phyloP scores from a whole-genome alignment of 805 yeast species.

The Yamadazyma sp. region DNA sequence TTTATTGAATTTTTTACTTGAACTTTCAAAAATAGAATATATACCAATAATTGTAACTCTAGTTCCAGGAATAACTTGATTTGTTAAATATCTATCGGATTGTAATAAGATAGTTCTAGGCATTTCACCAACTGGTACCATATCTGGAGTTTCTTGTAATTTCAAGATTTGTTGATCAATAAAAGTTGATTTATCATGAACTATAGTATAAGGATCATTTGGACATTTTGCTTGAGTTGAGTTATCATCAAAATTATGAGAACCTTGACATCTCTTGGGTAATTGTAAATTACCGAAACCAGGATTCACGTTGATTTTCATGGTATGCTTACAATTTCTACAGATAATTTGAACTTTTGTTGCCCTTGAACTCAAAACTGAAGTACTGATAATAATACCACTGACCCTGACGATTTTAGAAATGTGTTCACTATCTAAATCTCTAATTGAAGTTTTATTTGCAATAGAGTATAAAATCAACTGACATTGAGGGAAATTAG shows the following conservation, averaged over 20 bases:
- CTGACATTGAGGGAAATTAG: slow-evolving; percentile 77
- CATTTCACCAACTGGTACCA: slow-evolving; percentile 99
- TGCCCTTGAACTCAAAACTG: slow-evolving; percentile 85
- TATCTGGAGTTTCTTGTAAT: slow-evolving; percentile 95
- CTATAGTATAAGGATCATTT: slow-evolving; percentile 86
- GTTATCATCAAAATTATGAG: slow-evolving; percentile 42
- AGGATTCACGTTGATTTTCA: slow-evolving; percentile 55
- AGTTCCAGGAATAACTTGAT: slow-evolving; percentile 91
- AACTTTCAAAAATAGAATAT: slow-evolving; percentile 79
- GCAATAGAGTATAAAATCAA: slow-evolving; percentile 72
- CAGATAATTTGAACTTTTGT: slow-evolving; percentile 82
- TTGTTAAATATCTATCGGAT: slow-evolving; percentile 86
- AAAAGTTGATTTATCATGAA: slow-evolving; percentile 90
- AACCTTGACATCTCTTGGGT: slow-evolving; percentile 62
- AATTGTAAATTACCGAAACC: slow-evolving; percentile 70
- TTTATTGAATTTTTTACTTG: slow-evolving; percentile 51
- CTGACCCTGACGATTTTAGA: slow-evolving; percentile 86
- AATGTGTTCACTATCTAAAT: slow-evolving; percentile 81
- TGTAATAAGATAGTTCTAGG: slow-evolving; percentile 89
- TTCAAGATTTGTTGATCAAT: slow-evolving; percentile 93
- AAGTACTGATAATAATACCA: slow-evolving; percentile 90
- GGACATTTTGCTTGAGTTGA: slow-evolving; percentile 70
- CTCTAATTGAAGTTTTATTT: slow-evolving; percentile 68
- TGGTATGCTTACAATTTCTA: slow-evolving; percentile 80
- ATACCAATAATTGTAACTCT: slow-evolving; percentile 90